These are phyloP conservation scores for Myxozyma neotropica DNA, from an alignment of 805 yeast species.

Conservation along the genomic window DNA sequence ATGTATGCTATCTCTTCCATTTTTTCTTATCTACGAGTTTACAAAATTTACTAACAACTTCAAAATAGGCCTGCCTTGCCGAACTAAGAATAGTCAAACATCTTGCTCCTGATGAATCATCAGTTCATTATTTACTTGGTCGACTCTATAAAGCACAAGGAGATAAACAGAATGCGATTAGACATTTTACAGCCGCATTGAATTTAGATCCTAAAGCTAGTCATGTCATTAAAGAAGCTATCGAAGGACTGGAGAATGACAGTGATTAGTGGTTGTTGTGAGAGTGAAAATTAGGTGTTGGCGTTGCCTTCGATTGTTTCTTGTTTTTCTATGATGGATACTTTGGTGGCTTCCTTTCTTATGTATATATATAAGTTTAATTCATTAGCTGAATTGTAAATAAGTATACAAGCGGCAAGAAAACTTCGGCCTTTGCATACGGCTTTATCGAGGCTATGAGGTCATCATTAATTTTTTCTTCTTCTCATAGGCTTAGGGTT, in stretches of 20 bases:
- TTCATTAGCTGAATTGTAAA: no score
- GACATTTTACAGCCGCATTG: conserved; percentile 84
- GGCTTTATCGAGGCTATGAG: no score
- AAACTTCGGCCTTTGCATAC: no score
- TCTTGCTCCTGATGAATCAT: conserved; percentile 91
- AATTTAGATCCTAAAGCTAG: conserved; percentile 78
- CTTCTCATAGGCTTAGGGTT: conserved; percentile 3
- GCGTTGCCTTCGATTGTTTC: no score
- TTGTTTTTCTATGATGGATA: no score
- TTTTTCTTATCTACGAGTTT: background rate
- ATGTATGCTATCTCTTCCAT: background rate
- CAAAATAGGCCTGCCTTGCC: conserved; percentile 61
- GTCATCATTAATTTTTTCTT: no score
- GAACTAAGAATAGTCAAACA: conserved; percentile 72
- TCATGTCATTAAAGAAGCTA: conserved; percentile 79
- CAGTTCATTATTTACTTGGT: conserved; percentile 87
- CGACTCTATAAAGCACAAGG: conserved; percentile 78
- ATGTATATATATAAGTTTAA: no score
- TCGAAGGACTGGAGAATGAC: conserved; percentile 50
- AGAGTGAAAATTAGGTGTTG: no score
- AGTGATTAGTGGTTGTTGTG: background rate
- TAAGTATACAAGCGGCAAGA: no score
- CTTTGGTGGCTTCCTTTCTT: no score
- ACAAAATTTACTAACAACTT: background rate
- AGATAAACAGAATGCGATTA: conserved; percentile 74